Conservation (phyloP, 164 flowering plant genomes). For the Chimonanthus praecox region DNA sequence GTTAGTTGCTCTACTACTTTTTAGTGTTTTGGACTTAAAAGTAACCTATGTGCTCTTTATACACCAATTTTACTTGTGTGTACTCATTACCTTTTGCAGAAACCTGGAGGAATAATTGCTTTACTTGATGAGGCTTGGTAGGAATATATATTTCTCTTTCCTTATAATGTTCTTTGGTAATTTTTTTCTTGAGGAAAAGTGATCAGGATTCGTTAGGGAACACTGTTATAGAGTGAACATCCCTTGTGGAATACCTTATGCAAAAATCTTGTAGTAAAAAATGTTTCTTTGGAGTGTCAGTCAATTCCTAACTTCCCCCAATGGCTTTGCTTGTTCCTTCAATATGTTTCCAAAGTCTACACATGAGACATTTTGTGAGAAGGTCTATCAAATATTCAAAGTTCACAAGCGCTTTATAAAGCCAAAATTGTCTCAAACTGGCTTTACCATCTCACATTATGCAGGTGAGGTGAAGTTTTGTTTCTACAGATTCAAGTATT, state of each 20-base stretch:
- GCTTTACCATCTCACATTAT: conserved; percentile 77
- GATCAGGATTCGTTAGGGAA: not conserved
- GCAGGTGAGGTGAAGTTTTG: conserved; percentile 78
- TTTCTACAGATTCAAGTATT: not conserved
- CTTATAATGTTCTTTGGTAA: not conserved
- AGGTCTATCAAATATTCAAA: conserved; percentile 82
- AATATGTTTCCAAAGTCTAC: conserved; percentile 97
- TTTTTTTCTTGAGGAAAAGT: not conserved
- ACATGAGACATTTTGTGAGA: conserved; percentile 78
- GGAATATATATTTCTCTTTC: conserved; percentile 8
- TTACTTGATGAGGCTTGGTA: conserved; percentile 96
- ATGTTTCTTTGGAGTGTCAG: not conserved
- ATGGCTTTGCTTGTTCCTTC: conserved; percentile 20
- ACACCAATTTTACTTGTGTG: conserved; percentile 1
- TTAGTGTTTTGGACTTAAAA: not conserved
- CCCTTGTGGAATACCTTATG: not conserved
- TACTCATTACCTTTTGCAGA: conserved; percentile 42
- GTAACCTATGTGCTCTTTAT: not conserved
- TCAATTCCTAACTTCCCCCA: not conserved
- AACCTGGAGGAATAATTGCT: conserved; percentile 85
- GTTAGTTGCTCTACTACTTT: not conserved
- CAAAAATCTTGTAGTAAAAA: not conserved
- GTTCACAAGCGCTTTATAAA: conserved; percentile 69
- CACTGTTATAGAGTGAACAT: not conserved
- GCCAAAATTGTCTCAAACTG: conserved; percentile 76